A percentile compares a stretch with the other conserved stretches of the same genome.
phyloP scores from a whole-genome alignment of 495 filamentous ascomycete species.

The Choiromyces venosus region DNA sequence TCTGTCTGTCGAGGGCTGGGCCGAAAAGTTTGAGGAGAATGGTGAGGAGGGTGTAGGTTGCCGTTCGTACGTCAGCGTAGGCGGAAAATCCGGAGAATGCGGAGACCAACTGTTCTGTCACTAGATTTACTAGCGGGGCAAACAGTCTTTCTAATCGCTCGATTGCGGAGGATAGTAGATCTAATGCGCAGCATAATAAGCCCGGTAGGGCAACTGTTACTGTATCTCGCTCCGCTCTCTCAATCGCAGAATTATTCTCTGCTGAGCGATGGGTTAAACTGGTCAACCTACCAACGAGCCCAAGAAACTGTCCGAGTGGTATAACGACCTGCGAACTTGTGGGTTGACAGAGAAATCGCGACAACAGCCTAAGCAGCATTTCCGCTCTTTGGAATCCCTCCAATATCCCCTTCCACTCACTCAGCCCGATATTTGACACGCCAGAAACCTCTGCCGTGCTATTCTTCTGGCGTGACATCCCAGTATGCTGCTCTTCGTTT shows the following conservation, averaged over 20 bases:
- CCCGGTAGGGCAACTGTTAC: slow-evolving; percentile 27
- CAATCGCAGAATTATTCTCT: slow-evolving; percentile 24
- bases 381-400: slow-evolving; percentile 18
- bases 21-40: slow-evolving; percentile 34
- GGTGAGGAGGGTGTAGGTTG: slow-evolving; percentile 31
- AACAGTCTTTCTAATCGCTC: slow-evolving; percentile 24
- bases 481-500: slow-evolving; percentile 18
- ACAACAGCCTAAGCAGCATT: slow-evolving; percentile 24
- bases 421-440: slow-evolving; percentile 19
- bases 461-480: neutral
- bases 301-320: slow-evolving; percentile 30
- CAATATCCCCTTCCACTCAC: slow-evolving; percentile 23
- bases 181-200: slow-evolving; percentile 20
- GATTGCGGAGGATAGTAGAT: slow-evolving; percentile 23
- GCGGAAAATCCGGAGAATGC: slow-evolving; percentile 18
- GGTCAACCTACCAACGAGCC: slow-evolving; percentile 32
- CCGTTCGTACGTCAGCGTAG: slow-evolving; percentile 16
- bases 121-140: slow-evolving; percentile 24
- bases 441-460: slow-evolving; percentile 12
- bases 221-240: slow-evolving; percentile 24
- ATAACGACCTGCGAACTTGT: slow-evolving; percentile 30
- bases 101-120: slow-evolving; percentile 31
- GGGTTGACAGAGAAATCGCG: slow-evolving; percentile 34
- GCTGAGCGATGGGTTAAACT: slow-evolving; percentile 14
- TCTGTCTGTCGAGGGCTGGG: slow-evolving; percentile 14